Evolutionary conservation across 2,329 filamentous ascomycete genomes (phyloP), one percentile per base, ranked within the genome.

Genomic region (Esteya vermicola): DNA sequence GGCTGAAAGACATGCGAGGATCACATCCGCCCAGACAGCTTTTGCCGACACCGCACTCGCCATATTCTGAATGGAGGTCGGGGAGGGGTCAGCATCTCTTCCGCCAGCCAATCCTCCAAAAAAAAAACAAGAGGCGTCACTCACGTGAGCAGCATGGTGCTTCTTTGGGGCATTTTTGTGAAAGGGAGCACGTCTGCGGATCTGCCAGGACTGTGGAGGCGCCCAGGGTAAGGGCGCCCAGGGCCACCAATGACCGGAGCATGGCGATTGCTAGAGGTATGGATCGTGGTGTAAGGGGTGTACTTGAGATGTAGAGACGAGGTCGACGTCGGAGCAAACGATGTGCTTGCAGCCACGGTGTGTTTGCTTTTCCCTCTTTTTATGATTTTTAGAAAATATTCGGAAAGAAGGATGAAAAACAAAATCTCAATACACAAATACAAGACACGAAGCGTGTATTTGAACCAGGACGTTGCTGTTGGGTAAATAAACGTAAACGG

Each of bases 1-100:
- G 70, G 12, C 74, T 74, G 65, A 78, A 82, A 36, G 89, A 96
- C 63, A 79, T 80, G 55, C 78, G 73, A 25, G 86, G 84, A 57
- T 96, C 89, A 65, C 91, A 98, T 47, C 91, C 91, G 52, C 91
- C 91, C 18, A 98, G 75, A 55, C 91, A 98, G 71, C 83, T 96
- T 41, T 88, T 91, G 53, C 91, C 91, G 41, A 86, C 77, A 64
- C 89, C 91, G 54, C 91, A 96, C 60, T 89, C 70, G 52, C 85
- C 85, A 61, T 95, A 96, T 61, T 91, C 85, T 93, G n/a, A 3
- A 9, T 16, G 3, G 4, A n/a, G n/a, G n/a, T n/a, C n/a, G n/a
- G n/a, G n/a, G n/a, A n/a, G n/a, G n/a, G n/a, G n/a, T n/a, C n/a
- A n/a, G n/a, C n/a, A n/a, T n/a, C n/a, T n/a, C n/a, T n/a, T n/a